Percentiles rank a stretch among this genome's conserved stretches.
phyloP scores from a whole-genome alignment of 768 basidiomycete species.

The Suillus cothurnatus region DNA sequence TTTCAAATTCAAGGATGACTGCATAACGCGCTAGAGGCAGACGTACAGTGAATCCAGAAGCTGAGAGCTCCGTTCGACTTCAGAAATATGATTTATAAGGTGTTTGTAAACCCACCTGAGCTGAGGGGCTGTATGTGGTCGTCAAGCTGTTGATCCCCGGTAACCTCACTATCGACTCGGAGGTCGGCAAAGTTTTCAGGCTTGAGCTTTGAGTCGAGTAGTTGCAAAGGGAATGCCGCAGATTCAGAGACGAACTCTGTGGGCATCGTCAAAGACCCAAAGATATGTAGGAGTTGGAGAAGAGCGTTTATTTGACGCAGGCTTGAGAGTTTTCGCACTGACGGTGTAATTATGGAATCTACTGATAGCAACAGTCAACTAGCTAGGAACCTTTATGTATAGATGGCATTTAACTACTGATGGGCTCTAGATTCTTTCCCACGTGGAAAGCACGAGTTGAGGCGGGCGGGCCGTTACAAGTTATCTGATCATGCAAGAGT shows the following conservation, averaged over 20 bases:
- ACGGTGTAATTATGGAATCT: neutral
- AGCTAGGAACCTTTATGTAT: neutral
- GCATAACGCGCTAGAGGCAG: neutral
- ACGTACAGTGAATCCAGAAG: conserved; percentile 23
- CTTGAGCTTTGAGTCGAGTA: conserved; percentile 11
- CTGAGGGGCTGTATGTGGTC: conserved; percentile 16
- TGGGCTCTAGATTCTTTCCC: neutral
- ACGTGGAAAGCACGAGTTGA: neutral
- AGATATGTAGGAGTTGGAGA: conserved; percentile 4
- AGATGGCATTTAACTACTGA: neutral
- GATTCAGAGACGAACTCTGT: conserved; percentile 14
- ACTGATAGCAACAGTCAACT: neutral
- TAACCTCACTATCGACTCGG: conserved; percentile 12
- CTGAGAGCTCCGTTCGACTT: conserved; percentile 13
- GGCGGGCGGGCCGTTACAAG: too few relatives aligned
- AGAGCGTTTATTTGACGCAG: conserved; percentile 12
- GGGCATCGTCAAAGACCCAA: conserved; percentile 20
- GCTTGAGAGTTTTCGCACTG: conserved; percentile 21
- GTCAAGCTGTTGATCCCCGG: conserved; percentile 28
- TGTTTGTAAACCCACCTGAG: conserved; percentile 20
- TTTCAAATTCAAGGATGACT: neutral
- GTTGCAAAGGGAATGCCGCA: conserved; percentile 21
- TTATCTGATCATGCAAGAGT: too few relatives aligned
- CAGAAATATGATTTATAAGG: neutral
- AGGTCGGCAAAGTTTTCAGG: conserved; percentile 15